A percentile compares a stretch with the other conserved stretches of the same genome.
phyloP scores from a whole-genome alignment of 805 yeast genomes.

The Kregervanrija pseudodelftensis region DNA sequence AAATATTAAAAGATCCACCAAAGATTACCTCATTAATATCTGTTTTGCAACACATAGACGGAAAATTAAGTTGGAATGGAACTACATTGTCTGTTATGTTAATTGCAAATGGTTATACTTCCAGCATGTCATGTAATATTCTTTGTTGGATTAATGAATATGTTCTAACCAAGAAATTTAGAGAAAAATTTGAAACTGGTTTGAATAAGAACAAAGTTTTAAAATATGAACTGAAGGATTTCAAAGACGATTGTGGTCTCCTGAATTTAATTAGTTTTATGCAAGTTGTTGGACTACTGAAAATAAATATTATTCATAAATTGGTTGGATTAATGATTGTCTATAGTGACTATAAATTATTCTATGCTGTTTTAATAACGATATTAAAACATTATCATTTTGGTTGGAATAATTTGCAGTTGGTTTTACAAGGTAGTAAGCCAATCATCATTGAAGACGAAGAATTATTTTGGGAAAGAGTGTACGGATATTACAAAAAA shows the following conservation, averaged over 20 bases:
- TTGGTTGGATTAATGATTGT: constrained; percentile 21
- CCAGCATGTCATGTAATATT: constrained; percentile 5
- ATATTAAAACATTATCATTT: constrained; percentile 43
- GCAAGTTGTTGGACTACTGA: constrained; percentile 9
- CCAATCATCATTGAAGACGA: constrained; percentile 17
- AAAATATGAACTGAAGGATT: constrained; percentile 15
- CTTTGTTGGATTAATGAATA: constrained; percentile 18
- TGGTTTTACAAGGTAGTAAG: constrained; percentile 13
- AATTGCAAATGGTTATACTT: not conserved
- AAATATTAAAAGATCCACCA: too few relatives aligned
- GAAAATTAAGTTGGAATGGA: too few relatives aligned
- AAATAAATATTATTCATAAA: constrained; percentile 11
- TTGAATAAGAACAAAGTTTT: constrained; percentile 13
- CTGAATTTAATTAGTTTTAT: constrained; percentile 14
- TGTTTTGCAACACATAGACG: too few relatives aligned
- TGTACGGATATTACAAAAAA: constrained; percentile 20
- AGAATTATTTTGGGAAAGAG: constrained; percentile 25
- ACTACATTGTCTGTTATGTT: not conserved
- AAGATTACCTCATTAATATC: too few relatives aligned
- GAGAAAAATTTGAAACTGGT: constrained; percentile 16
- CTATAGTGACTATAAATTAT: constrained; percentile 30
- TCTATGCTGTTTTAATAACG: constrained; percentile 33
- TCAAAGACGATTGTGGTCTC: constrained; percentile 21
- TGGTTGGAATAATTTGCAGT: constrained; percentile 35
- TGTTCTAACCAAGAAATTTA: constrained; percentile 17